Percentiles rank a stretch among this genome's conserved stretches.
phyloP scores from a whole-genome alignment of 2,329 filamentous ascomycete genomes.

The Gnomoniopsis smithogilvyi region DNA sequence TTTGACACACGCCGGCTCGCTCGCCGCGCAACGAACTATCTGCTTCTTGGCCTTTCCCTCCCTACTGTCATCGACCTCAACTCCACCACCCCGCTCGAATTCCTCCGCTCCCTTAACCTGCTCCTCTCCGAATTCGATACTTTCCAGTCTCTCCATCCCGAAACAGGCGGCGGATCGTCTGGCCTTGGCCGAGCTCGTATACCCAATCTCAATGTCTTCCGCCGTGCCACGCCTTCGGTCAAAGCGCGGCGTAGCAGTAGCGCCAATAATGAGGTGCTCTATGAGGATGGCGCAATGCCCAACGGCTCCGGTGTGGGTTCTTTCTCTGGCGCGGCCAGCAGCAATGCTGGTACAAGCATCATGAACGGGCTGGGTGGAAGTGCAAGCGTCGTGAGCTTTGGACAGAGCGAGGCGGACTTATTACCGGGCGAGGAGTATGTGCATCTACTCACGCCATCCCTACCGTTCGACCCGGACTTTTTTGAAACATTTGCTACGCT shows the following conservation, averaged over 20 bases:
- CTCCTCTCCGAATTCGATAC: constrained; percentile 90
- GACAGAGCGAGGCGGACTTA: constrained; percentile 61
- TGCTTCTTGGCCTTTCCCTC: constrained; percentile 87
- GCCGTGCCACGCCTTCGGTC: constrained; percentile 55
- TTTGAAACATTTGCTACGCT: constrained; percentile 94
- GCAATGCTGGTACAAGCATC: constrained; percentile 16
- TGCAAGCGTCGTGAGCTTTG: constrained; percentile 53
- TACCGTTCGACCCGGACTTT: constrained; percentile 96
- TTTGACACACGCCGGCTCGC: constrained; percentile 81
- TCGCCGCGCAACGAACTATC: constrained; percentile 87
- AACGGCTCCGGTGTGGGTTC: constrained; percentile 26
- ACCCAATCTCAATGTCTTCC: constrained; percentile 85
- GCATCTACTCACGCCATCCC: constrained; percentile 81
- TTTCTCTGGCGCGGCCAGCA: neutral
- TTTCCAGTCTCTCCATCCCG: constrained; percentile 82
- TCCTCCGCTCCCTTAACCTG: constrained; percentile 80
- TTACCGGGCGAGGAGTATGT: constrained; percentile 83
- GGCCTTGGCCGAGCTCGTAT: constrained; percentile 76
- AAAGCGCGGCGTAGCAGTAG: constrained; percentile 55
- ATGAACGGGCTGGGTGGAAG: constrained; percentile 29
- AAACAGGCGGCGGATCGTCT: constrained; percentile 66
- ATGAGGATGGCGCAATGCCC: constrained; percentile 19
- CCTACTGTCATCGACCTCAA: constrained; percentile 88
- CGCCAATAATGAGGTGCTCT: constrained; percentile 36
- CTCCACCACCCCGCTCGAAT: constrained; percentile 75